These are phyloP conservation scores for Xylariaceae sp. DNA, from an alignment of 2,329 filamentous ascomycete genomes.

Conservation along the genomic window DNA sequence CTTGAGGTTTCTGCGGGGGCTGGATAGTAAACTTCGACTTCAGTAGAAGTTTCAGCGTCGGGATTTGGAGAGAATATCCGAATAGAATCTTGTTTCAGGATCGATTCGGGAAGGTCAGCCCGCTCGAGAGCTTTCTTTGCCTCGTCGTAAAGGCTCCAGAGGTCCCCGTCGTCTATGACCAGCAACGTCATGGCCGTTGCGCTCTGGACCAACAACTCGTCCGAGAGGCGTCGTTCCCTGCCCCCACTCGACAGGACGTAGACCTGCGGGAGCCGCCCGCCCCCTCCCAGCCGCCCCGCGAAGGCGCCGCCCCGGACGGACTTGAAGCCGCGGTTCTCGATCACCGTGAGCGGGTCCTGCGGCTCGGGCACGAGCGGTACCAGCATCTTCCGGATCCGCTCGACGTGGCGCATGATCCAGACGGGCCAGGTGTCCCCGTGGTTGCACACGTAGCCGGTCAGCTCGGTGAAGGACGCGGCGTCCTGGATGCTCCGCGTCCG, in stretches of 20 bases:
- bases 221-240: constrained; percentile 12
- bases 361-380: no score
- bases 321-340: constrained; percentile 12
- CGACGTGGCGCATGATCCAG: constrained; percentile 12
- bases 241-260: constrained; percentile 8
- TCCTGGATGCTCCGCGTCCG: constrained; percentile 12
- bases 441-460: constrained; percentile 18
- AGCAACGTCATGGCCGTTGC: constrained; percentile 13
- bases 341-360: constrained; percentile 5
- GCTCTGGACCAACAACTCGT: constrained; percentile 9
- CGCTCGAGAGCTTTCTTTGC: constrained; percentile 7
- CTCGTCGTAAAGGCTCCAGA: constrained; percentile 3
- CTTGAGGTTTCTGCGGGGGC: constrained; percentile 6
- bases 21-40: constrained; percentile 10
- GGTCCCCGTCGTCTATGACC: constrained; percentile 5
- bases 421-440: constrained; percentile 11
- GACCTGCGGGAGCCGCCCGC: constrained; percentile 17
- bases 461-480: constrained; percentile 12
- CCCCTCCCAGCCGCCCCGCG: constrained; percentile 10
- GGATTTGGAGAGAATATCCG: constrained; percentile 1
- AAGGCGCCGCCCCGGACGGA: constrained; percentile 14
- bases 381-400: constrained; percentile 7
- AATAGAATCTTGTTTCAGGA: no score
- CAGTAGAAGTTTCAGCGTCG: not conserved
- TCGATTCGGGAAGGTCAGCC: no score